Evolutionary conservation across 352 stramenopile genomes (phyloP), one percentile per base, ranked within the genome.

Genomic region (Globisporangium carolinianum): DNA sequence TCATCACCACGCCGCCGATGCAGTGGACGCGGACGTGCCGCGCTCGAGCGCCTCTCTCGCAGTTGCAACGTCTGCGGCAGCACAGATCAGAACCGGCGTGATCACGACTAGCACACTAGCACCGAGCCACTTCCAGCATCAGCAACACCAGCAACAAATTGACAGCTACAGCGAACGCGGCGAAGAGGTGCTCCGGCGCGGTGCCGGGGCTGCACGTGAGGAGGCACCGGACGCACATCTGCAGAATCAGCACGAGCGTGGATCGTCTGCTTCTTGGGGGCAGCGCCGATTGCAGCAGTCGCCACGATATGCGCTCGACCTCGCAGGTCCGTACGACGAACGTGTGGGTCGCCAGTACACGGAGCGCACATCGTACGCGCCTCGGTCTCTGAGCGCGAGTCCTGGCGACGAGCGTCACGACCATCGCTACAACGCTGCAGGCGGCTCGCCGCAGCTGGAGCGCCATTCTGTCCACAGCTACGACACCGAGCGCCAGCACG

Each of bases 211-310:
- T 32, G 24, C 24, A 32, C 24, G 5, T 10, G 46, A 17, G 12
- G 42, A 47, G 42, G 39, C 39, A 12, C 39, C 3, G 14, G 45
- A 35, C 15, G 45, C 17, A n/a, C 17, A 49, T 32, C 7, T 17
- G 45, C 15, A 8, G 45, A 49, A 49, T 49, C 45, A n/a, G n/a
- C 45, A 49, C 45, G 37, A 47, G 24, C 32, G 24, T 58, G 53
- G 53, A 58, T 58, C 53, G 41, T 58, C 53, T 58, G 53, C 53
- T 18, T 18, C 39, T 17, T 36, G 8, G 14, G 8, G 42, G 14
- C 41, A 18, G 24, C 24, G 24, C 24, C 24, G n/a, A 47, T 17
- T 47, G 42, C 42, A 17, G 11, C 11, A 11, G 42, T 49, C 15
- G 6, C 45, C 45, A 32, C 24, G 24, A 32, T 32, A 32, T 32